Conservation (phyloP, 371 early-diverging fungal species). For the Mortierella sp. region DNA sequence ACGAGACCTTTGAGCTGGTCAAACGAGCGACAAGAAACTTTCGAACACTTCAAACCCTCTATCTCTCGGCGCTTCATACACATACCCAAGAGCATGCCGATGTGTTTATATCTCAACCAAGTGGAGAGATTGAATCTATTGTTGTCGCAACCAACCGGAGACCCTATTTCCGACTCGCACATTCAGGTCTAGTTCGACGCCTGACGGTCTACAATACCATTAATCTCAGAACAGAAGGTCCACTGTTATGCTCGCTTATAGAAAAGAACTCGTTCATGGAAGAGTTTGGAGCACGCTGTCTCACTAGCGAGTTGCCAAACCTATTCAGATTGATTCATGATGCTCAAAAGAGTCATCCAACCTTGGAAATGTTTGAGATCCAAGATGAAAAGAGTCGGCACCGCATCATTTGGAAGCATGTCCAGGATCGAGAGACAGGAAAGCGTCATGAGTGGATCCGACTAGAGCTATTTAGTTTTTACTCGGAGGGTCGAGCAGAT, state of each 20-base stretch:
- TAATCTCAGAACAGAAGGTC: constrained; percentile 2
- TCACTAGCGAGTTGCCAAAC: background rate
- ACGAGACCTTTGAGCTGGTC: constrained; percentile 20
- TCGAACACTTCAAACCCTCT: constrained; percentile 6
- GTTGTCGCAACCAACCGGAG: constrained; percentile 19
- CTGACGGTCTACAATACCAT: constrained; percentile 21
- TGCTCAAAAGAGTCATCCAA: background rate
- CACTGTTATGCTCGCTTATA: constrained; percentile 8
- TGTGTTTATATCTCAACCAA: constrained; percentile 16
- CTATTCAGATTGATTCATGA: constrained; percentile 8
- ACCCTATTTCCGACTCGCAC: constrained; percentile 19
- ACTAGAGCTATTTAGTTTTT: too few species aligned
- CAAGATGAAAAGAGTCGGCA: too few species aligned
- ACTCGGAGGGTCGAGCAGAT: constrained; percentile 17
- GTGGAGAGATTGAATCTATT: constrained; percentile 25
- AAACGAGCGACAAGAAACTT: constrained; percentile 18
- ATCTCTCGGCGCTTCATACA: constrained; percentile 13
- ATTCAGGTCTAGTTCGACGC: constrained; percentile 21
- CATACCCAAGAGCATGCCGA: constrained; percentile 23
- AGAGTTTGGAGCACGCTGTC: constrained; percentile 18
- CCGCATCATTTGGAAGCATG: background rate
- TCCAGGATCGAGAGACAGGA: background rate
- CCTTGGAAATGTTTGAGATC: background rate
- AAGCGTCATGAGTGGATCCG: constrained; percentile 14
- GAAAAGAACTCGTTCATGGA: constrained; percentile 6